Percentiles rank a stretch among this genome's conserved stretches.
Evolutionary conservation across 192 early-diverging fungal species (phyloP).

Genomic region (Podila epicladia): DNA sequence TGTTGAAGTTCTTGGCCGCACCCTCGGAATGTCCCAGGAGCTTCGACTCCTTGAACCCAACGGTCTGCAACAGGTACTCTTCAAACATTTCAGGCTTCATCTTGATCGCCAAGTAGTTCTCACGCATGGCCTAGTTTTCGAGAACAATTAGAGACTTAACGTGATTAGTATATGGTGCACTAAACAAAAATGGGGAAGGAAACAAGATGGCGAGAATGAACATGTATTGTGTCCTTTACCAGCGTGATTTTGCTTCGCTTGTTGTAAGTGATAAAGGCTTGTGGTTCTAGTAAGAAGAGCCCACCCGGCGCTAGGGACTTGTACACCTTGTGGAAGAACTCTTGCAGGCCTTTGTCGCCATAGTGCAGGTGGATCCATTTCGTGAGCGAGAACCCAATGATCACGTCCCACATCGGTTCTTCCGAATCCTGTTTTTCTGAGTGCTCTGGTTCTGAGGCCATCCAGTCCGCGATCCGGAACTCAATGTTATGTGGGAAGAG

Average conservation of each 20-base stretch:
- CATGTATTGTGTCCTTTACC: constrained; percentile 7
- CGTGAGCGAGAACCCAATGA: constrained; percentile 76
- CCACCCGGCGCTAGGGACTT: constrained; percentile 65
- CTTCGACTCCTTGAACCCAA: constrained; percentile 49
- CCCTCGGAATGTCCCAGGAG: constrained; percentile 36
- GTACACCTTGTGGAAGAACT: constrained; percentile 75
- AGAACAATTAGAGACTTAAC: not conserved
- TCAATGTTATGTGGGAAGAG: constrained; percentile 71
- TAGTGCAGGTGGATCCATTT: constrained; percentile 88
- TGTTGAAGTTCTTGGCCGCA: constrained; percentile 31
- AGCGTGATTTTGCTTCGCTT: constrained; percentile 56
- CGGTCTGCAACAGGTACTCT: constrained; percentile 46
- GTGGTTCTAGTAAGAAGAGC: constrained; percentile 76
- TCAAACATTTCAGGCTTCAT: constrained; percentile 54
- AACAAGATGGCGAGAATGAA: not conserved
- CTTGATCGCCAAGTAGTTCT: constrained; percentile 46
- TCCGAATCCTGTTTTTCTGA: not conserved
- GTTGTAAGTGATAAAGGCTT: constrained; percentile 63
- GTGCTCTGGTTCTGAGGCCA: constrained; percentile 20
- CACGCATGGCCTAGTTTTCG: constrained; percentile 30
- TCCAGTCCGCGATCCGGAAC: constrained; percentile 70
- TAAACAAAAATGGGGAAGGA: constrained; percentile 3
- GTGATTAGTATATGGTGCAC: not conserved
- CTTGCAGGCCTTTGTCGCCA: constrained; percentile 73
- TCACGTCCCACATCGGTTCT: constrained; percentile 60